These are phyloP conservation scores for Solanum chilense DNA, from an alignment of 257 asterid species.

Conservation along the genomic window DNA sequence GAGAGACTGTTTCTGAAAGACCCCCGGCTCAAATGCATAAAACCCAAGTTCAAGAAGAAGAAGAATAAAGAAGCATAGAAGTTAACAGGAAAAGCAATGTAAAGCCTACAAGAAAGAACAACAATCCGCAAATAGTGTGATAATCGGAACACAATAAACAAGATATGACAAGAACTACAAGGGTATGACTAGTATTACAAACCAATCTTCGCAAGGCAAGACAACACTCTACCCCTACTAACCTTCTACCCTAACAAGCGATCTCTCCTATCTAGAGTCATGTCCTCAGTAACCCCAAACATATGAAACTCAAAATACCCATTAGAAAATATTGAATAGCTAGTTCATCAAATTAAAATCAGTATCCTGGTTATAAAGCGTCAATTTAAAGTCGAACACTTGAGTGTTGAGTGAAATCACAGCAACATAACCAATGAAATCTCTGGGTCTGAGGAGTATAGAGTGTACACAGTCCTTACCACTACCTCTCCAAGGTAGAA, in stretches of 20 bases:
- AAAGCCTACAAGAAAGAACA: not conserved
- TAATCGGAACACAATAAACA: too few relatives aligned
- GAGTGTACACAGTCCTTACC: not conserved
- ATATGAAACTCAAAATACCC: not conserved
- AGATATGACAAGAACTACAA: too few relatives aligned
- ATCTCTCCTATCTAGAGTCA: not conserved
- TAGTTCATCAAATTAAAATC: not conserved
- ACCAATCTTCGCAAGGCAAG: too few relatives aligned
- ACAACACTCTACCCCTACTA: not conserved
- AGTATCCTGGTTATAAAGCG: not conserved
- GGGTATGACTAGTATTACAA: too few relatives aligned
- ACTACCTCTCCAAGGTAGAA: not conserved
- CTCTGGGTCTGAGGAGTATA: not conserved
- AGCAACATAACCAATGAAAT: not conserved
- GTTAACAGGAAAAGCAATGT: not conserved
- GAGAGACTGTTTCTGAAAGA: fast-evolving
- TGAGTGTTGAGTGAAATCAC: not conserved
- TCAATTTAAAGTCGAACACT: not conserved
- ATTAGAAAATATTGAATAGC: not conserved
- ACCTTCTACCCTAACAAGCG: not conserved
- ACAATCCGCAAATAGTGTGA: too few relatives aligned
- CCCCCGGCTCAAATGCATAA: not conserved
- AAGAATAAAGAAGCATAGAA: too few relatives aligned
- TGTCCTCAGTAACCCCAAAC: not conserved
- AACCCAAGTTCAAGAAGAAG: not conserved